These are phyloP conservation scores for Iris pallida DNA, from an alignment of 116 monocot species.

Conservation along the genomic window DNA sequence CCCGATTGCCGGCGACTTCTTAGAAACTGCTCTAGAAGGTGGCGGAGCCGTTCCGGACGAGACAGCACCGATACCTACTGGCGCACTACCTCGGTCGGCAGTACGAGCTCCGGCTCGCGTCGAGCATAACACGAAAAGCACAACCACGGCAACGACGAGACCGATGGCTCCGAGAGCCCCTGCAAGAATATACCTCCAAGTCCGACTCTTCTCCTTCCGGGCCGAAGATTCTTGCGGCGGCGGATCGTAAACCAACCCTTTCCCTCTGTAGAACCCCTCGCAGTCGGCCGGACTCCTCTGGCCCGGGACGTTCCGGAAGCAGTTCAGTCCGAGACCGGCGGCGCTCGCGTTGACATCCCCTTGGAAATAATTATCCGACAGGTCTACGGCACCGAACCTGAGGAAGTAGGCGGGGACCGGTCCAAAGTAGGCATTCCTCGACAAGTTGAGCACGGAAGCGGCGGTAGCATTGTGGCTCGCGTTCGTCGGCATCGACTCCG, in stretches of 20 bases:
- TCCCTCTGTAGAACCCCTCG: conserved; percentile 38
- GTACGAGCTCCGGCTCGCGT: conserved; percentile 14
- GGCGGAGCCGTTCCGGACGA: background rate
- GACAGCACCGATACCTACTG: background rate
- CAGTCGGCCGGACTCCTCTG: conserved; percentile 53
- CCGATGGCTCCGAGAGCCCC: conserved; percentile 34
- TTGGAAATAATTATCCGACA: conserved; percentile 66
- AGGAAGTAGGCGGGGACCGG: conserved; percentile 20
- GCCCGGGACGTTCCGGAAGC: conserved; percentile 29
- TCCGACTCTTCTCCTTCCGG: conserved; percentile 23
- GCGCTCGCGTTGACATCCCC: conserved; percentile 23
- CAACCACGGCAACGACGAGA: conserved; percentile 15
- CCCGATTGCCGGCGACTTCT: conserved; percentile 32
- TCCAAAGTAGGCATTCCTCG: conserved; percentile 59
- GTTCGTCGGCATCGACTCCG: conserved; percentile 5
- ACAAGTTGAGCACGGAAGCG: conserved; percentile 37
- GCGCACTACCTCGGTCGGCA: conserved; percentile 3
- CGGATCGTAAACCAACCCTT: conserved; percentile 32
- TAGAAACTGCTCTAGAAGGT: conserved; percentile 3
- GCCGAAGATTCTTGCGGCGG: background rate
- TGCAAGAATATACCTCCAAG: conserved; percentile 40
- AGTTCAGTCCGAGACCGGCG: conserved; percentile 39
- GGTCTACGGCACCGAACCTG: conserved; percentile 31
- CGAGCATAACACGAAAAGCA: conserved; percentile 23
- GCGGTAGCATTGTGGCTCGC: conserved; percentile 11